A percentile compares a stretch with the other conserved stretches of the same genome.
Conservation (phyloP, 2,329 filamentous ascomycete genomes). For the Botrytis galanthina region DNA sequence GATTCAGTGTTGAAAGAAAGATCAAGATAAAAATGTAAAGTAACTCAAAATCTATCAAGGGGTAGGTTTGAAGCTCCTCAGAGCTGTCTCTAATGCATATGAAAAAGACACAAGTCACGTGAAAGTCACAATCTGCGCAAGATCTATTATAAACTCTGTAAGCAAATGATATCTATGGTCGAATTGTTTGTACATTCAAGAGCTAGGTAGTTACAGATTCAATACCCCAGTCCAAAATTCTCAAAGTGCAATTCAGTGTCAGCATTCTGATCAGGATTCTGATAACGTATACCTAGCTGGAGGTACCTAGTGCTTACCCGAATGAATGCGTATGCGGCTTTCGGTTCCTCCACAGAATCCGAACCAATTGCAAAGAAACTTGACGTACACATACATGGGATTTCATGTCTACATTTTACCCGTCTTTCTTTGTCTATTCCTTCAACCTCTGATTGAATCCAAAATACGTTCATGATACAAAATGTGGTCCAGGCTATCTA, state of each 20-base stretch:
- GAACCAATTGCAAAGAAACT: not conserved
- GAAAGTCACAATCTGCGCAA: not conserved
- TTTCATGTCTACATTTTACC: not conserved
- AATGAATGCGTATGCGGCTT: not conserved
- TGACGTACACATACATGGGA: not conserved
- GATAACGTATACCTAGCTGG: not conserved
- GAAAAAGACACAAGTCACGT: not conserved
- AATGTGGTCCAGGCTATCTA: not conserved
- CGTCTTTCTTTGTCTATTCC: not conserved
- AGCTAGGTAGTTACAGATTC: not conserved
- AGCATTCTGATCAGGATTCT: not conserved
- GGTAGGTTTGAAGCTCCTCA: not conserved
- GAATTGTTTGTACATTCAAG: not conserved
- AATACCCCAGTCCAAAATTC: not conserved
- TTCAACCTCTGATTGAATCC: not conserved
- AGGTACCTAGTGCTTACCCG: not conserved
- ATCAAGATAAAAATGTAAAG: fast-evolving
- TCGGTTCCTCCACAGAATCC: not conserved
- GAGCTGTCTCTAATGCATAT: not conserved
- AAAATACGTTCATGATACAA: not conserved
- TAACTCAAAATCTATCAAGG: not conserved
- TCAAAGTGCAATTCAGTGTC: not conserved
- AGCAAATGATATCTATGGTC: not conserved
- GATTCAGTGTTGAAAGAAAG: not conserved
- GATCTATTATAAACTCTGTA: fast-evolving